Base-by-base conservation (phyloP, 805 yeast species). In the Saccharomyces mikatae region DNA sequence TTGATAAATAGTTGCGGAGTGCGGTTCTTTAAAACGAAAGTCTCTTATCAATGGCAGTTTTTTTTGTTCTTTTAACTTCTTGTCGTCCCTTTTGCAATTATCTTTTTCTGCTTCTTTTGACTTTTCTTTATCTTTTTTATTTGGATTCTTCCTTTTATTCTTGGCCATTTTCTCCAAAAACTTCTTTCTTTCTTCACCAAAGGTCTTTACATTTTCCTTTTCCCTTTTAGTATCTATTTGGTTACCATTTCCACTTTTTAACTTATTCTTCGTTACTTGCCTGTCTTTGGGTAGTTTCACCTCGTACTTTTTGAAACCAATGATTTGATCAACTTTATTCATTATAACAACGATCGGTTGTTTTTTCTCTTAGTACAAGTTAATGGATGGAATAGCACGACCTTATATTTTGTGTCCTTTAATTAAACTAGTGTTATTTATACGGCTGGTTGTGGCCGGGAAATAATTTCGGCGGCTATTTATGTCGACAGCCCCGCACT, bases 21-120 rank as follows among this genome's bases (percentile, higher is more conserved):
- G 22, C 22, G 44, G 44, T 36, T 36, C 44, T 36, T 36, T 36
- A 11, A 36, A 36, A 17, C 44, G 24, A 8, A 36, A 36, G 2
- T 36, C 44, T 32, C 27, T 31, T 48, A 41, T 28, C n/a, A 24
- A 26, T 46, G 51, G 28, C 30, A 46, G 26, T 32, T 47, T 22
- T 26, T 32, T 32, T 26, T 32, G 26, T 24, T 17, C 41, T 52
- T 31, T 47, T 27, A 36, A 17, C 28, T 32, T 41, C 24, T 44
- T 44, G 47, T 52, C 49, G n/a, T 31, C 28, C 32, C 24, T 32
- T 22, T 47, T n/a, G 24, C 21, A 52, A 30, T 47, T 32, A 24
- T 52, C 51, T 47, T 47, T 52, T 49, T 17, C 44, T 17, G 24
- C 10, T 47, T 52, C 47, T 52, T 52, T 47, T 52, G 41, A 36